Conservation (phyloP, 2,329 filamentous ascomycete genomes). For the Ophiostoma ulmi region DNA sequence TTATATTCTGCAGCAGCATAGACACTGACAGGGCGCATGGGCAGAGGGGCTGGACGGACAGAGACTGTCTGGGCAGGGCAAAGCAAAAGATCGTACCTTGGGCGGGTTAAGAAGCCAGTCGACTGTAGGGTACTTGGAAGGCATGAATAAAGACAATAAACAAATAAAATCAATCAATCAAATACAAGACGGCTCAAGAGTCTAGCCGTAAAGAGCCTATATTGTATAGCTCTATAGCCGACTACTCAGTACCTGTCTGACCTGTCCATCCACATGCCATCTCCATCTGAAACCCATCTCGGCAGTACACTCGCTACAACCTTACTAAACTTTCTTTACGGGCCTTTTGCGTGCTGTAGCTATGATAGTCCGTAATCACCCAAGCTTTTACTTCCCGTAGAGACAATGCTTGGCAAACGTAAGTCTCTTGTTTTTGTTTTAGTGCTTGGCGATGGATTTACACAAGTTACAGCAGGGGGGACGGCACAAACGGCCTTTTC, state of each 20-base stretch:
- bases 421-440: not conserved
- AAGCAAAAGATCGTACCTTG: not conserved
- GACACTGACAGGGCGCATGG: not conserved
- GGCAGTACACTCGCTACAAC: slow-evolving; percentile 6
- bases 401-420: not conserved
- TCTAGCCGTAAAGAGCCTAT: not conserved
- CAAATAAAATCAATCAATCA: not conserved
- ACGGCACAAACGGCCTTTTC: not conserved
- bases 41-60: not conserved
- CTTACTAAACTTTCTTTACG: slow-evolving; percentile 1
- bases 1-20: not conserved
- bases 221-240: not conserved
- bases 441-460: not conserved
- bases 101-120: not conserved
- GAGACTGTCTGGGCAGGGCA: slow-evolving; percentile 3
- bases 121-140: not conserved
- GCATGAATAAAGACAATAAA: not conserved
- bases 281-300: not conserved
- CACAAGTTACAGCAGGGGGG: not conserved
- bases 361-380: not conserved
- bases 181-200: not conserved
- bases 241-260: not conserved
- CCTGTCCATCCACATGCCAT: not conserved
- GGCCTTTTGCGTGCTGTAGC: slow-evolving; percentile 8
- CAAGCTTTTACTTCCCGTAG: slow-evolving; percentile 9